Conservation (phyloP, 1,284 basidiomycete species). For the Melampsora americana region DNA sequence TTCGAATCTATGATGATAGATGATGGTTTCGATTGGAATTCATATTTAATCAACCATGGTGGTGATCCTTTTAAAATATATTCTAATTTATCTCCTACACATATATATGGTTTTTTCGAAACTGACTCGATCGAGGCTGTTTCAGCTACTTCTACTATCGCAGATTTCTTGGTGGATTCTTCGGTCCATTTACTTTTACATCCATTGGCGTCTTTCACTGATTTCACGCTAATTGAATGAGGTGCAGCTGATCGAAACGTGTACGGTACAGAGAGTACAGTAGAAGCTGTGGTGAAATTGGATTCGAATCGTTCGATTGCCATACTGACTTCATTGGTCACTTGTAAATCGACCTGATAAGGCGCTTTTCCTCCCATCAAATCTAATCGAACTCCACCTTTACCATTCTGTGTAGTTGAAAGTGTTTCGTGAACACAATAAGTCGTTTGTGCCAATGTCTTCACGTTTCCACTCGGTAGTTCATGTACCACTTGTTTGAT, state of each 20-base stretch:
- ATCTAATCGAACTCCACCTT: slow-evolving; percentile 29
- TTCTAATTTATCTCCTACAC: slow-evolving; percentile 83
- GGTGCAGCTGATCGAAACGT: slow-evolving; percentile 72
- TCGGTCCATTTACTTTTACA: slow-evolving; percentile 61
- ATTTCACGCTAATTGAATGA: slow-evolving; percentile 72
- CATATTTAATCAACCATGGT: slow-evolving; percentile 92
- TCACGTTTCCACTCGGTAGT: slow-evolving; percentile 60
- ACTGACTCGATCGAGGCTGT: slow-evolving; percentile 86
- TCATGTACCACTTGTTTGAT: slow-evolving; percentile 35
- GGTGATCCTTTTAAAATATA: slow-evolving; percentile 91
- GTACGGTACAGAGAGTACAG: slow-evolving; percentile 63
- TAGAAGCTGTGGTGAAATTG: slow-evolving; percentile 17
- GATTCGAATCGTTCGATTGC: slow-evolving; percentile 23
- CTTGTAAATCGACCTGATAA: slow-evolving; percentile 29
- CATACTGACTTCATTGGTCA: slow-evolving; percentile 35
- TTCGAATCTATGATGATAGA: slow-evolving; percentile 67
- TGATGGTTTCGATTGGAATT: slow-evolving; percentile 71
- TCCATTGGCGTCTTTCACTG: slow-evolving; percentile 70
- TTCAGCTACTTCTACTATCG: slow-evolving; percentile 72
- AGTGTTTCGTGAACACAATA: slow-evolving; percentile 40
- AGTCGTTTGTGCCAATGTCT: slow-evolving; percentile 25
- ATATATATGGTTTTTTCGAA: slow-evolving; percentile 73
- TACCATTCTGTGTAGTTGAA: slow-evolving; percentile 3
- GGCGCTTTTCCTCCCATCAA: slow-evolving; percentile 36
- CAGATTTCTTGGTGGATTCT: not conserved